phyloP scores from a whole-genome alignment of 116 monocot species.

The Posidonia oceanica region DNA sequence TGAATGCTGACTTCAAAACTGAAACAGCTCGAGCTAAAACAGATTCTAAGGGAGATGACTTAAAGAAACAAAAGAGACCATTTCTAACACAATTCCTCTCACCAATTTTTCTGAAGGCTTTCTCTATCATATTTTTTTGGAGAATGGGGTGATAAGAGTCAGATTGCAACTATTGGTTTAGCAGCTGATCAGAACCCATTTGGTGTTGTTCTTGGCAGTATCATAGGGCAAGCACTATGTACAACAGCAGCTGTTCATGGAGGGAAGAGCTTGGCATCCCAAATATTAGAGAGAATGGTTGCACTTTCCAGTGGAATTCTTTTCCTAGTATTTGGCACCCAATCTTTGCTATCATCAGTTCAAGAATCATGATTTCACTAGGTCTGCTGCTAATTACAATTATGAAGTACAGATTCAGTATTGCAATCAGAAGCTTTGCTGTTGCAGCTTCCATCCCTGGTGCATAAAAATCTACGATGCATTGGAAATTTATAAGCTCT shows the following conservation, averaged over 20 bases:
- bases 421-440: background rate
- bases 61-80: conserved; percentile 64
- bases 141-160: conserved; percentile 96
- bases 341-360: conserved; percentile 40
- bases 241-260: conserved; percentile 89
- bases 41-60: conserved; percentile 47
- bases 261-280: conserved; percentile 95
- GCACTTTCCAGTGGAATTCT: conserved; percentile 68
- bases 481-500: too few species aligned
- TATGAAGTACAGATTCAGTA: background rate
- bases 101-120: conserved; percentile 82
- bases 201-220: conserved; percentile 88
- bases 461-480: too few species aligned
- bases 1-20: conserved; percentile 68
- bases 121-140: conserved; percentile 96
- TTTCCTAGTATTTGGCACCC: conserved; percentile 61
- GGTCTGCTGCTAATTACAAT: background rate
- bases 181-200: conserved; percentile 76
- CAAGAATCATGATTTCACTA: conserved; percentile 3
- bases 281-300: conserved; percentile 92
- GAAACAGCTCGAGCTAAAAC: conserved; percentile 34
- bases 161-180: conserved; percentile 94
- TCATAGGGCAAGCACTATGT: conserved; percentile 84
- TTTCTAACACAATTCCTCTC: conserved; percentile 78
- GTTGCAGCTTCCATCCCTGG: background rate